A percentile compares a stretch with the other conserved stretches of the same genome.
Evolutionary conservation across 2,329 filamentous ascomycete genomes (phyloP).

Genomic region (Phoma sp.): DNA sequence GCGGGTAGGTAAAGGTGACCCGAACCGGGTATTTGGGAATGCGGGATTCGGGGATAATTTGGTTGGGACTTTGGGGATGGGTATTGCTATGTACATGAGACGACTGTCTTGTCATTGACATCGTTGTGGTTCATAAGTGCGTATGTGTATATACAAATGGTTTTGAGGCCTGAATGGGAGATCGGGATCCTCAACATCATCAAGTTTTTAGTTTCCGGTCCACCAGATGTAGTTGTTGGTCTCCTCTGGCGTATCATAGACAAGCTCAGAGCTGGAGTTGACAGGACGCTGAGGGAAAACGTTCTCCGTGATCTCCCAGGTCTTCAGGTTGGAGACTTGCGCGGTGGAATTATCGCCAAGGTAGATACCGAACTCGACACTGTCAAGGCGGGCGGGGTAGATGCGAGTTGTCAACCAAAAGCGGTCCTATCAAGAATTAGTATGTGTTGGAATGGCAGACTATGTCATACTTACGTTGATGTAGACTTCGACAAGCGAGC

Average conservation of each 20-base stretch:
- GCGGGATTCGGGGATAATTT: neutral
- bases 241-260: constrained; percentile 52
- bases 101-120: neutral
- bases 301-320: constrained; percentile 50
- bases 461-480: constrained; percentile 44
- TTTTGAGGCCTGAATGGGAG: no score
- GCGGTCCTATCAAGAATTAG: constrained; percentile 38
- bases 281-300: constrained; percentile 51
- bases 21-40: constrained; percentile 2
- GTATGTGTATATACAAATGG: neutral
- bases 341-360: constrained; percentile 47
- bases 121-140: neutral
- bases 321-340: constrained; percentile 43
- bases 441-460: neutral
- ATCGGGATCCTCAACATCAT: neutral
- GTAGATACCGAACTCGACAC: constrained; percentile 52
- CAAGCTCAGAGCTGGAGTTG: constrained; percentile 49
- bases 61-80: neutral
- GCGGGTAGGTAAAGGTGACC: neutral
- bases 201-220: constrained; percentile 45
- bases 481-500: constrained; percentile 55
- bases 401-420: constrained; percentile 52
- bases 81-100: constrained; percentile 5
- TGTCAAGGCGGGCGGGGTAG: constrained; percentile 53
- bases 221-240: constrained; percentile 56